These are phyloP conservation scores for Diaporthe capsici DNA, from an alignment of 2,329 filamentous ascomycete genomes.

Conservation along the genomic window DNA sequence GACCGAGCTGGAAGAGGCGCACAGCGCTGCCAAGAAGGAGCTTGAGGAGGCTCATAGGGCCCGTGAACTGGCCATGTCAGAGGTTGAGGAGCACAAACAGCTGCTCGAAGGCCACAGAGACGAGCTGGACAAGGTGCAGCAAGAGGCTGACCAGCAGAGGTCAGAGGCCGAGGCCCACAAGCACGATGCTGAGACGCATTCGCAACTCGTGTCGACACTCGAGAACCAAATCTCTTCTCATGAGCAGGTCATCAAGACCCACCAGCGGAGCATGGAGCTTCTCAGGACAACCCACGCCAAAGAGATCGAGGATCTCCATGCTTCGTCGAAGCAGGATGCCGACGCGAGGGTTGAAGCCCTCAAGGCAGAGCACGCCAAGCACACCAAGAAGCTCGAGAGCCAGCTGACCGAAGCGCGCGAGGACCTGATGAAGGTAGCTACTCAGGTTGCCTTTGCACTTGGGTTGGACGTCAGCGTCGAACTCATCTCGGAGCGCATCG, in stretches of 20 bases:
- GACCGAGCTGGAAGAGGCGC: slow-evolving; percentile 79
- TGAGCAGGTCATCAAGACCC: slow-evolving; percentile 68
- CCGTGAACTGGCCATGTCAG: slow-evolving; percentile 65
- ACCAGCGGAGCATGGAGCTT: slow-evolving; percentile 65
- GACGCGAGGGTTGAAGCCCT: slow-evolving; percentile 71
- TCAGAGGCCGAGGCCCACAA: slow-evolving; percentile 62
- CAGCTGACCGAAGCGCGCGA: slow-evolving; percentile 77
- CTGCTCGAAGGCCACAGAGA: slow-evolving; percentile 55
- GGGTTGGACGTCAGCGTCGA: slow-evolving; percentile 77
- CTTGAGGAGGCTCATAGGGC: slow-evolving; percentile 76
- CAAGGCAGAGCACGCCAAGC: slow-evolving; percentile 72
- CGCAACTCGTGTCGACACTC: slow-evolving; percentile 64
- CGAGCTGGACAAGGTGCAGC: slow-evolving; percentile 76
- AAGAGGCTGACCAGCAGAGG: slow-evolving; percentile 68
- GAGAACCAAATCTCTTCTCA: slow-evolving; percentile 73
- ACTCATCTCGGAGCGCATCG: slow-evolving; percentile 74
- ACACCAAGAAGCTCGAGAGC: slow-evolving; percentile 68
- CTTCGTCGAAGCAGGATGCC: slow-evolving; percentile 65
- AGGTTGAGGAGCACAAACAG: slow-evolving; percentile 59
- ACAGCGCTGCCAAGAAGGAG: slow-evolving; percentile 75
- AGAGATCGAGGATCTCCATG: slow-evolving; percentile 58
- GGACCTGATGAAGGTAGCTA: slow-evolving; percentile 74
- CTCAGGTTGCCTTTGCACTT: slow-evolving; percentile 72
- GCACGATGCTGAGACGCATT: slow-evolving; percentile 40
- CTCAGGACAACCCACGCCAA: slow-evolving; percentile 65